Evolutionary conservation across 202 grass and related monocot genomes (phyloP).

Genomic region (Zizania palustris): DNA sequence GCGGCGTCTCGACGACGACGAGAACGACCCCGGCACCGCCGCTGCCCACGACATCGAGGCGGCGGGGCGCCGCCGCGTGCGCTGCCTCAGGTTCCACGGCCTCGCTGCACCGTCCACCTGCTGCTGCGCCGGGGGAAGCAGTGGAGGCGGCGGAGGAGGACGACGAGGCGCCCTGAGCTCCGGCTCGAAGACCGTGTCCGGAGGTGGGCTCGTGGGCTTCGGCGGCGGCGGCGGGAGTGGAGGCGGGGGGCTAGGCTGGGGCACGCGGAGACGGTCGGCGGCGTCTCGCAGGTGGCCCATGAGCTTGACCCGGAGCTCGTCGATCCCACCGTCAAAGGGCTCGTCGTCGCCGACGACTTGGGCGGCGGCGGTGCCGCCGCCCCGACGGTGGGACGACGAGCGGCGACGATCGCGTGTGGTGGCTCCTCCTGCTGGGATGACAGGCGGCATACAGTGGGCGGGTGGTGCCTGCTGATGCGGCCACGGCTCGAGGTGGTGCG

Average conservation of each 20-base stretch:
- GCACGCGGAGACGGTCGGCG: constrained; percentile 41
- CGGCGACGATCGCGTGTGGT: constrained; percentile 31
- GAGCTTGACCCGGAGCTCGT: constrained; percentile 51
- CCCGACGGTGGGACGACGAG: constrained; percentile 22
- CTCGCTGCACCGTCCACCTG: not conserved
- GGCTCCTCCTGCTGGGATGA: not conserved
- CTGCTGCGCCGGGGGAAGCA: not conserved
- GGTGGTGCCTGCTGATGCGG: constrained; percentile 31
- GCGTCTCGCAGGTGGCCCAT: constrained; percentile 67
- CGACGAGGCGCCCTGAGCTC: constrained; percentile 19
- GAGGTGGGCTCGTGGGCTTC: not conserved
- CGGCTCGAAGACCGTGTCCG: constrained; percentile 7
- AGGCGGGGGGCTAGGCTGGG: not conserved
- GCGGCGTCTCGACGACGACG: constrained; percentile 29
- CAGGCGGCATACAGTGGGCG: constrained; percentile 5
- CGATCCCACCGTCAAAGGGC: constrained; percentile 31
- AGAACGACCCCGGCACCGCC: not conserved
- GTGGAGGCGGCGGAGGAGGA: constrained; percentile 13
- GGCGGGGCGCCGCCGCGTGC: constrained; percentile 36
- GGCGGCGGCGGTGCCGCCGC: not conserved
- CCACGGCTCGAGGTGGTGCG: constrained; percentile 58
- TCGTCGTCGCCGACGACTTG: constrained; percentile 8
- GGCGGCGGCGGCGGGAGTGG: not conserved
- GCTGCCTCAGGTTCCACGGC: constrained; percentile 74
- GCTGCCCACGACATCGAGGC: constrained; percentile 34